phyloP scores from a whole-genome alignment of 768 basidiomycete species.

The Podaxis sp. region DNA sequence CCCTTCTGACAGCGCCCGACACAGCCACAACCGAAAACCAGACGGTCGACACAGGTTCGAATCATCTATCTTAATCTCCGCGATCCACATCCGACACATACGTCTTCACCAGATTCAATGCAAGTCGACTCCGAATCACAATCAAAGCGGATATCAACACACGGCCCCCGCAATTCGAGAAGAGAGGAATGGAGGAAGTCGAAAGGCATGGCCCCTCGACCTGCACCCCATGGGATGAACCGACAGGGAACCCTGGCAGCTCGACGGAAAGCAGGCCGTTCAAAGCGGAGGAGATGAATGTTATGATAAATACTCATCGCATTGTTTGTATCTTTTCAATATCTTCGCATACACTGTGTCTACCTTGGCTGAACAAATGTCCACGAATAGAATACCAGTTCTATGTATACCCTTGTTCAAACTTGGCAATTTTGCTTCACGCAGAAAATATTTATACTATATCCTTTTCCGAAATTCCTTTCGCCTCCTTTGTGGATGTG shows the following conservation, averaged over 20 bases:
- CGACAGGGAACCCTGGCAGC: constrained; percentile 64
- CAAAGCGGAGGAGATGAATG: constrained; percentile 65
- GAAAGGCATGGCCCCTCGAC: constrained; percentile 65
- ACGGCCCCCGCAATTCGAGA: constrained; percentile 74
- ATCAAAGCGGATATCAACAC: constrained; percentile 64
- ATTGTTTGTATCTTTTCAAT: constrained; percentile 1
- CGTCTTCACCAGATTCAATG: constrained; percentile 48
- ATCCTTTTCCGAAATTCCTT: constrained; percentile 16
- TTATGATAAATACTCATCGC: constrained; percentile 8
- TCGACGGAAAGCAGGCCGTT: constrained; percentile 66
- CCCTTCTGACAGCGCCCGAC: constrained; percentile 34
- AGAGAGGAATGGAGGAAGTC: constrained; percentile 81
- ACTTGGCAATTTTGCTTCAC: constrained; percentile 2
- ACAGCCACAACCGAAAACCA: constrained; percentile 21
- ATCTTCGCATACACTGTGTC: neutral
- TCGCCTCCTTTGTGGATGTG: constrained; percentile 9
- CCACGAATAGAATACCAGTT: neutral
- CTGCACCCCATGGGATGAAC: constrained; percentile 57
- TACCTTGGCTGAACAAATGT: neutral
- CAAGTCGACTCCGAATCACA: constrained; percentile 43
- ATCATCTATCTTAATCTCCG: neutral
- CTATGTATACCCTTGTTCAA: neutral
- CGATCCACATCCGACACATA: neutral
- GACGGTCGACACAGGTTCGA: constrained; percentile 34
- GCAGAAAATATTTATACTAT: constrained; percentile 12